A percentile compares a stretch with the other conserved stretches of the same genome.
Conservation (phyloP, 2,329 filamentous ascomycete genomes). For the Calonectria leucothoes region DNA sequence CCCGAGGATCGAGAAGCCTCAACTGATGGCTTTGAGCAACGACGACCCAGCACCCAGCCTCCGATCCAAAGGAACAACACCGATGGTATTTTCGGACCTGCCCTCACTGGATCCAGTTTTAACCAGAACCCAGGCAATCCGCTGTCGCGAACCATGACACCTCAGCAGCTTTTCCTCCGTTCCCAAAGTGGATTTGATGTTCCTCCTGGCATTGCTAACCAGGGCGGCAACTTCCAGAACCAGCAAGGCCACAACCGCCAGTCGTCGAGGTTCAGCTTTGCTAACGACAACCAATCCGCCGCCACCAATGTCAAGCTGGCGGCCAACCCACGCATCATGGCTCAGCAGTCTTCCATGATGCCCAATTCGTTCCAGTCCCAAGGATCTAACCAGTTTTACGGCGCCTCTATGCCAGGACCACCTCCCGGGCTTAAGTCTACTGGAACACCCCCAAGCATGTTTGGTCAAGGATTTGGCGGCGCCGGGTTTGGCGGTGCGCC, state of each 20-base stretch:
- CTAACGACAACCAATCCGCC: constrained; percentile 73
- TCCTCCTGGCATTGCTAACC: constrained; percentile 66
- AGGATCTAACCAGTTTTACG: constrained; percentile 79
- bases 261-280: constrained; percentile 88
- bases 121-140: constrained; percentile 62
- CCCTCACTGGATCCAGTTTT: constrained; percentile 60
- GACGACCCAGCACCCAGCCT: constrained; percentile 77
- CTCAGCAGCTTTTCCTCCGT: constrained; percentile 79
- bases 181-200: constrained; percentile 71
- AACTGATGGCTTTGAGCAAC: constrained; percentile 66
- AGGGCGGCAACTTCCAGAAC: constrained; percentile 61
- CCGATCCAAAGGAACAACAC: constrained; percentile 76
- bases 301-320: constrained; percentile 76
- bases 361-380: constrained; percentile 72
- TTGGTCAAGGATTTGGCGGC: constrained; percentile 88
- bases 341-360: constrained; percentile 90
- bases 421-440: constrained; percentile 96
- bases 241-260: constrained; percentile 81
- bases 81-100: constrained; percentile 66
- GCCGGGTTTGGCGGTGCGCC: constrained; percentile 74
- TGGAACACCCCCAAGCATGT: constrained; percentile 94
- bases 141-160: constrained; percentile 78
- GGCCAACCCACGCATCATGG: constrained; percentile 84
- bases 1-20: constrained; percentile 81
- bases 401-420: constrained; percentile 87